Evolutionary conservation across 2,329 filamentous ascomycete genomes (phyloP), one percentile per base, ranked within the genome.

Genomic region (Aspergillus neoniger): DNA sequence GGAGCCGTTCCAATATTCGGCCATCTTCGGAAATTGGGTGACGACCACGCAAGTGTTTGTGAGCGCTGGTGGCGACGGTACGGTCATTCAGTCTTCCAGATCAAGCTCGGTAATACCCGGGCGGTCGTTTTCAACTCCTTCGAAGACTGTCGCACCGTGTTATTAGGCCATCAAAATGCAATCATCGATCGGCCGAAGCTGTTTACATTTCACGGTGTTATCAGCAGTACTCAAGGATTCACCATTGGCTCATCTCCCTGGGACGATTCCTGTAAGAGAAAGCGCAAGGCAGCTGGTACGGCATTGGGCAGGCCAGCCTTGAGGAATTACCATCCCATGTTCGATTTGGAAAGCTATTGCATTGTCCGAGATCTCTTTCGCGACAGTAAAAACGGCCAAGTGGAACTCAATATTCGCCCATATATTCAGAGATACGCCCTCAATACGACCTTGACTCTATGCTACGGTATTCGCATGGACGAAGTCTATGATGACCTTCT

Each of bases 171-270:
- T 67, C 89, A 91, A 68, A 89, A 88, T 1, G 85, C 89, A 0
- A 77, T 91, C 61, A 91, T 91, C 67, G 90, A 88, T 5, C 84
- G 90, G 1, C 90, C 90, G 0, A 90, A 81, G 32, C 83, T 91
- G 15, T 89, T 92, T 74, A 92, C 89, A 0, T 92, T 92, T 70
- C 89, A 92, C 72, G 88, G 84, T 0, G 86, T 91, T 1, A 86
- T 91, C 7, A 90, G 88, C 14, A 85, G 82, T 9, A 89, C 88
- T 0, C 87, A 91, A 64, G 89, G 88, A 9, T 89, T 91, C 72
- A 92, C 89, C 0, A 91, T 93, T 56, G 90, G 90, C 0, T 91
- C 89, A 0, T 91, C 88, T 0, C 90, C 90, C 0, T 92, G 89
- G 87, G 88, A 91, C 57, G 88, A 90, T 32, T 90, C 86, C 1